phyloP scores from a whole-genome alignment of 1,284 basidiomycete genomes.

The Amylostereum chailletii region DNA sequence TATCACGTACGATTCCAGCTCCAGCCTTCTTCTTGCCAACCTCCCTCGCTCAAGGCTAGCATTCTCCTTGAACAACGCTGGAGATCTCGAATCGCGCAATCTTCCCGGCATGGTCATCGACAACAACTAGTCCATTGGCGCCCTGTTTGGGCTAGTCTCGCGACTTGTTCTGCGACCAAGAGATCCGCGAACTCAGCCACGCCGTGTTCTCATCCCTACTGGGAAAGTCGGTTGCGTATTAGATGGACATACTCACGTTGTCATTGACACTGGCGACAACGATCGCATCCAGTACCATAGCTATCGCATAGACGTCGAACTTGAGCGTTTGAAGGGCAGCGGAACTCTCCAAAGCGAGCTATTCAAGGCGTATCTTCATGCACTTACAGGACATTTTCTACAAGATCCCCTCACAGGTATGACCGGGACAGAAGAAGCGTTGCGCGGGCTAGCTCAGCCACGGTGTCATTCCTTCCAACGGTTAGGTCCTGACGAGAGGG shows the following conservation, averaged over 20 bases:
- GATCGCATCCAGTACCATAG: slow-evolving; percentile 11
- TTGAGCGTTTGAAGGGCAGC: slow-evolving; percentile 28
- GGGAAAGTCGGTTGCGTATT: slow-evolving; percentile 16
- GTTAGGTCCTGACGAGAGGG: slow-evolving; percentile 20
- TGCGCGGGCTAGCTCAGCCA: slow-evolving; percentile 28
- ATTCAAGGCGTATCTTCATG: slow-evolving; percentile 36
- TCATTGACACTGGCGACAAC: too few relatives aligned
- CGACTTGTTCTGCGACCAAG: slow-evolving; percentile 28
- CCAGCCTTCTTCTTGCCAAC: slow-evolving; percentile 2
- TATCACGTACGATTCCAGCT: too few relatives aligned
- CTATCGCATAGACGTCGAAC: slow-evolving; percentile 29
- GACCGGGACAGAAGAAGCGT: slow-evolving; percentile 37
- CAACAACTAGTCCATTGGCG: slow-evolving; percentile 24
- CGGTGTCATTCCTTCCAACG: slow-evolving; percentile 28
- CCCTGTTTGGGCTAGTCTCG: slow-evolving; percentile 29
- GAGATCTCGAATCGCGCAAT: slow-evolving; percentile 24
- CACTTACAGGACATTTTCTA: slow-evolving; percentile 30
- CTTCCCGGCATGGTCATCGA: slow-evolving; percentile 26
- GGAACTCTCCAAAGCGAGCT: slow-evolving; percentile 25
- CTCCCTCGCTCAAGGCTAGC: slow-evolving; percentile 28
- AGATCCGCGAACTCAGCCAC: slow-evolving; percentile 6
- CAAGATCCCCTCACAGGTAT: slow-evolving; percentile 35
- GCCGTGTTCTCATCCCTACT: slow-evolving; percentile 26
- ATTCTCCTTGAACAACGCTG: slow-evolving; percentile 22
- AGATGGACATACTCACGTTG: slow-evolving; percentile 8